Base-by-base conservation (phyloP, 768 basidiomycete species). In the Phaffia tasmanica region DNA sequence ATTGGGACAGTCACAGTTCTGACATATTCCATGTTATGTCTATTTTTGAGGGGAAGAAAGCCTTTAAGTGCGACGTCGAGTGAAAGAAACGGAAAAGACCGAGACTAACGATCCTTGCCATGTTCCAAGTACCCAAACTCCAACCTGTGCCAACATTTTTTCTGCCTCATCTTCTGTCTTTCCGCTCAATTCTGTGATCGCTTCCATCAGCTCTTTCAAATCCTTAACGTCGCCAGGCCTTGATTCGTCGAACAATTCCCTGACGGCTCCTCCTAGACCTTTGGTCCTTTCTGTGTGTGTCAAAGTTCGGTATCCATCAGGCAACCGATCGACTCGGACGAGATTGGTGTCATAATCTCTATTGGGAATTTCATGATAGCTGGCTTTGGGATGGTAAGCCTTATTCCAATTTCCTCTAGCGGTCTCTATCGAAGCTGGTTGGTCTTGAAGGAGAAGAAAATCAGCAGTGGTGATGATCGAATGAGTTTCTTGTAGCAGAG, bases 391-490 rank as follows among this genome's bases (percentile, higher is more conserved):
- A 63, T 79, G 77, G 62, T 77, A 81, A 48, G 35, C 69, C 1
- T 74, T 73, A 9, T 76, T 72, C 79, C 80, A 81, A 25, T 73
- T 72, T 58, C 80, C 80, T 51, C 74, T 77, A 63, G 74, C 73
- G 66, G 72, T 72, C 63, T 81, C 80, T 25, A 71, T 65, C 16
- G 73, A 69, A 27, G 77, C 75, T 9, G 75, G 63, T 56, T 77
- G 75, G 49, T 71, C 72, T 64, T 81, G 79, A 25, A 81, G 73
- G 25, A 76, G 76, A 65, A 81, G 76, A 64, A 79, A 81, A 53
- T 81, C 80, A 15, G 77, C 73, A 30, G 77, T 72, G n/a, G 78
- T 77, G 69, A 81, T 65, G 62, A 81, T 76, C n/a, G 77, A 72
- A 19, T 80, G 75, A 1, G 63, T 70, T 49, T 66, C 64, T 47